Evolutionary conservation across 805 yeast genomes (phyloP).

Genomic region (Candida mattraensis): DNA sequence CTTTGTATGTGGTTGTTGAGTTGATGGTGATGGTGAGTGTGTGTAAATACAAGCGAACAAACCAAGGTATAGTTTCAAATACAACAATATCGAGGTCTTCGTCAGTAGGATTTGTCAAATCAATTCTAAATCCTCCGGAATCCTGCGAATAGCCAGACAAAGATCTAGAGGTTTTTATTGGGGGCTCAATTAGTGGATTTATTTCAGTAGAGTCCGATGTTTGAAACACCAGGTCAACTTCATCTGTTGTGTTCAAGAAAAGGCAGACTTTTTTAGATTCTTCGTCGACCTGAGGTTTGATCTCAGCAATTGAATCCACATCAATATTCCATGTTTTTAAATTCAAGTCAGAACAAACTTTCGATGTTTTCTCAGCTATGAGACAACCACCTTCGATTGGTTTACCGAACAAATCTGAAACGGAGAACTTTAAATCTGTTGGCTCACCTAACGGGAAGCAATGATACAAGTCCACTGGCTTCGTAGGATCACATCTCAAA

Average conservation of each 20-base stretch:
- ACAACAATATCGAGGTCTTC: constrained; percentile 53
- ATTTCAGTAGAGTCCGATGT: constrained; percentile 48
- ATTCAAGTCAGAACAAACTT: constrained; percentile 43
- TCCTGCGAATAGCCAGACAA: constrained; percentile 92
- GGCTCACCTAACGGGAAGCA: constrained; percentile 77
- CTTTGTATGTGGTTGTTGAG: constrained; percentile 21
- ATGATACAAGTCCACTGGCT: constrained; percentile 56
- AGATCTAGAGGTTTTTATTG: constrained; percentile 76
- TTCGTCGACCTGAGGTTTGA: background rate
- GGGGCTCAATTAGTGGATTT: constrained; percentile 46
- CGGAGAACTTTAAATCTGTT: constrained; percentile 45
- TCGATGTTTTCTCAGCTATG: constrained; percentile 45
- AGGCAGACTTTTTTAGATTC: constrained; percentile 23
- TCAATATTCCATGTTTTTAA: constrained; percentile 44
- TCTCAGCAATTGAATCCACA: constrained; percentile 12
- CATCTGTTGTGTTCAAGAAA: constrained; percentile 20
- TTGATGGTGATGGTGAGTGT: constrained; percentile 47
- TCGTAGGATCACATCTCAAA: constrained; percentile 71
- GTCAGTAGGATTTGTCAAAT: constrained; percentile 64
- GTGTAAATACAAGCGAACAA: constrained; percentile 77
- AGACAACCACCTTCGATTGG: constrained; percentile 63
- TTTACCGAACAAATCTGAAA: constrained; percentile 71
- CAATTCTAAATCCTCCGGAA: constrained; percentile 82
- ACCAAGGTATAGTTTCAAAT: constrained; percentile 92
- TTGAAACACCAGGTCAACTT: constrained; percentile 39